Percentiles rank a stretch among this genome's conserved stretches.
Conservation (phyloP, 768 basidiomycete genomes). For the Leccinum truebloodii region DNA sequence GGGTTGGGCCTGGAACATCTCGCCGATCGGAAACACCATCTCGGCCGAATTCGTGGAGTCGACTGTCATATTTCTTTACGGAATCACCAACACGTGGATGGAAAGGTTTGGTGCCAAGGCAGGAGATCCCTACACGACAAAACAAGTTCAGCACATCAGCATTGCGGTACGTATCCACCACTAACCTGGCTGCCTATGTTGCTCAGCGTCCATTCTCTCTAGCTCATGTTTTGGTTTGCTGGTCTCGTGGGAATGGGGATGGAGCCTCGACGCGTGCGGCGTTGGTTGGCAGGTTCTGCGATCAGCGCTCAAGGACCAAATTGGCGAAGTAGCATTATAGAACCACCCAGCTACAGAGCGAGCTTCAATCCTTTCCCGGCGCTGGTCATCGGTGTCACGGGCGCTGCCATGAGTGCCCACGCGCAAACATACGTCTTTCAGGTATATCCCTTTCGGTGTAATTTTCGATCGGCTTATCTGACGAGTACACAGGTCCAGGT, state of each 20-base stretch:
- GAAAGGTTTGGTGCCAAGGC: constrained; percentile 85
- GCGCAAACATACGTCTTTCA: constrained; percentile 90
- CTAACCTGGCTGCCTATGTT: not conserved
- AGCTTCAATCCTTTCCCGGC: constrained; percentile 95
- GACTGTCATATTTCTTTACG: constrained; percentile 82
- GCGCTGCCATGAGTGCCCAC: constrained; percentile 92
- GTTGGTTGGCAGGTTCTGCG: constrained; percentile 67
- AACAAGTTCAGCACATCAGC: constrained; percentile 90
- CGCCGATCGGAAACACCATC: constrained; percentile 48
- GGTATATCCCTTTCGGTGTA: constrained; percentile 33
- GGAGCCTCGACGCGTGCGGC: constrained; percentile 73
- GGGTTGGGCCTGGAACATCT: constrained; percentile 96
- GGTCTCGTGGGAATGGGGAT: constrained; percentile 88
- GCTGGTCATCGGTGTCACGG: constrained; percentile 90
- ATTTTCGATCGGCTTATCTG: constrained; percentile 5
- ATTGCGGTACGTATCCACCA: constrained; percentile 66
- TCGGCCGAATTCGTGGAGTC: constrained; percentile 82
- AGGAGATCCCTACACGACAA: constrained; percentile 85
- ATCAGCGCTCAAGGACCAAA: constrained; percentile 37
- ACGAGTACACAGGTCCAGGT: constrained; percentile 66
- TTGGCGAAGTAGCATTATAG: constrained; percentile 42
- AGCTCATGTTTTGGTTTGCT: constrained; percentile 95
- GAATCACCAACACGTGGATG: constrained; percentile 94
- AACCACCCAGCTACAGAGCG: constrained; percentile 71
- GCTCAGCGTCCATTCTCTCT: not conserved